Conservation (phyloP, 352 stramenopile genomes). For the Globisporangium cylindrosporum region DNA sequence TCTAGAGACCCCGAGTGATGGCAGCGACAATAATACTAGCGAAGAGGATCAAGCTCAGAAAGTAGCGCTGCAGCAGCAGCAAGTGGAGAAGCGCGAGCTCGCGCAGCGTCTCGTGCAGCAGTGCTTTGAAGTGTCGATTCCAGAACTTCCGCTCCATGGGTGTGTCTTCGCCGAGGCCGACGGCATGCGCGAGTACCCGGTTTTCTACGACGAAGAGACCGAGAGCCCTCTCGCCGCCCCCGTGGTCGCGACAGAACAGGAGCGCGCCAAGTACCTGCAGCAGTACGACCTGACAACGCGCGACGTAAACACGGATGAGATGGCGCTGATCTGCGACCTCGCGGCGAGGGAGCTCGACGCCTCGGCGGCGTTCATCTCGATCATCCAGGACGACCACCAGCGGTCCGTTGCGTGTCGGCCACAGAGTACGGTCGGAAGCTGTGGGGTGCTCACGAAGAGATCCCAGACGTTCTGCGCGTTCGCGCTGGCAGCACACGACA, state of each 20-base stretch:
- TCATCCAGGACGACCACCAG: slow-evolving; percentile 32
- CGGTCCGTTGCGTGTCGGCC: slow-evolving; percentile 21
- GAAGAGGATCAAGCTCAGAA: slow-evolving; percentile 11
- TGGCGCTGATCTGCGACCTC: slow-evolving; percentile 52
- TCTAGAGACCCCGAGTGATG: neutral
- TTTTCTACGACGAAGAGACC: slow-evolving; percentile 43
- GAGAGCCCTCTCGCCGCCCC: slow-evolving; percentile 27
- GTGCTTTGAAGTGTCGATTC: slow-evolving; percentile 52
- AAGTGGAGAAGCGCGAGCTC: slow-evolving; percentile 9
- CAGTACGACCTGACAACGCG: slow-evolving; percentile 23
- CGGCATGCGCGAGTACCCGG: slow-evolving; percentile 36
- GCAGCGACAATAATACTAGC: slow-evolving; percentile 6
- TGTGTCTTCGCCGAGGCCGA: slow-evolving; percentile 49
- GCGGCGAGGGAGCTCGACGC: slow-evolving; percentile 49
- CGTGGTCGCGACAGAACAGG: slow-evolving; percentile 23
- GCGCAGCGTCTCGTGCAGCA: slow-evolving; percentile 55
- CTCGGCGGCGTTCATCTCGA: slow-evolving; percentile 27
- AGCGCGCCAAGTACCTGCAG: slow-evolving; percentile 28
- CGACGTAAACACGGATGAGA: slow-evolving; percentile 27
- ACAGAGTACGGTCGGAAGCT: neutral
- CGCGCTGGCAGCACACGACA: slow-evolving; percentile 21
- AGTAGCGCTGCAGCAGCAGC: neutral
- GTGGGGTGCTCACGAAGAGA: slow-evolving; percentile 19
- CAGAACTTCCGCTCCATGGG: slow-evolving; percentile 32
- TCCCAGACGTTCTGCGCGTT: slow-evolving; percentile 40